Conservation (phyloP, 2,329 filamentous ascomycete genomes). For the Escovopsis weberi region DNA sequence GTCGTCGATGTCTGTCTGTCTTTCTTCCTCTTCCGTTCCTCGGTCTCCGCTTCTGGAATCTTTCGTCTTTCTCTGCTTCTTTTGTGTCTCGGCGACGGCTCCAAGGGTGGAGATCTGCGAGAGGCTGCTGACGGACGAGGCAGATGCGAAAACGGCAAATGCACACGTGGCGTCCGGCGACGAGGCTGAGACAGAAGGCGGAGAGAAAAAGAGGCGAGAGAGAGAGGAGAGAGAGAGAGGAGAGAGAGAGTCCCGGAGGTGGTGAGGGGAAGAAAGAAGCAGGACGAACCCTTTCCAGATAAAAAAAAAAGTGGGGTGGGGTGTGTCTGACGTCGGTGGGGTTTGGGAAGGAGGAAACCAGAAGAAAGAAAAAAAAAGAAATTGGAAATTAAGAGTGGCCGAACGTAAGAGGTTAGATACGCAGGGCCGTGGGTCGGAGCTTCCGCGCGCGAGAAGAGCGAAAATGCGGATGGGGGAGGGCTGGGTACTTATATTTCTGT, state of each 20-base stretch:
- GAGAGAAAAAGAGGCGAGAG: conserved; percentile 6
- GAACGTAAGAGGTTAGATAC: conserved; percentile 32
- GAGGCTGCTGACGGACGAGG: conserved; percentile 6
- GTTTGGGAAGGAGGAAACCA: conserved; percentile 15
- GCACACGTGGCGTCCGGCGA: conserved; percentile 7
- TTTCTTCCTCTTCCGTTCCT: too few species aligned
- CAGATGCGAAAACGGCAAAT: conserved; percentile 5
- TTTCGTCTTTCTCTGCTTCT: conserved; percentile 6
- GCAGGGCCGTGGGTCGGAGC: conserved; percentile 40
- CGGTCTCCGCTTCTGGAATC: not conserved
- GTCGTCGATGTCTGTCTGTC: too few species aligned
- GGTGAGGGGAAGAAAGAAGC: conserved; percentile 8
- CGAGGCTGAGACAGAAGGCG: conserved; percentile 6
- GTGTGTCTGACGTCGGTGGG: conserved; percentile 10
- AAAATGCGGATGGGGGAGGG: conserved; percentile 38
- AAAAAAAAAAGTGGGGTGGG: conserved; percentile 13
- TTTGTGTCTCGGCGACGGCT: too few species aligned
- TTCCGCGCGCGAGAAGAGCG: conserved; percentile 38
- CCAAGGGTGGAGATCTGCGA: conserved; percentile 1
- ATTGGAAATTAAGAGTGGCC: conserved; percentile 21
- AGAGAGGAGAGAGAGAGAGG: conserved; percentile 7
- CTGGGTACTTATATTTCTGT: conserved; percentile 43
- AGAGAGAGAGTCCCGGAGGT: conserved; percentile 5
- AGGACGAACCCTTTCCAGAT: conserved; percentile 4
- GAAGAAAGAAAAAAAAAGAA: conserved; percentile 13